Conservation (phyloP, 2,329 filamentous ascomycete species). For the Exophiala bonariae region DNA sequence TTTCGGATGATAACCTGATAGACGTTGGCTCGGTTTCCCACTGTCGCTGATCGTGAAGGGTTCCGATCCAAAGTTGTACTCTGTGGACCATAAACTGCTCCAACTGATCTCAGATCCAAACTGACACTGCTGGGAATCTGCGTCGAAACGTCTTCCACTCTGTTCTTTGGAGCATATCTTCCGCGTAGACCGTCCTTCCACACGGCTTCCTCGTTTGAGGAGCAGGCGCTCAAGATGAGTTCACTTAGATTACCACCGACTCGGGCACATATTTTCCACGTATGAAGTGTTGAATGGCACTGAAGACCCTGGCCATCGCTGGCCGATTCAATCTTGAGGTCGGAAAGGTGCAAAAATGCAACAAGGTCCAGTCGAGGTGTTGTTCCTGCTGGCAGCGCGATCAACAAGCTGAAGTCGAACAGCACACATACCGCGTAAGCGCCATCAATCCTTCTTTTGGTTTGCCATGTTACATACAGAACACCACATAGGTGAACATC, state of each 20-base stretch:
- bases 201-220: conserved; percentile 71
- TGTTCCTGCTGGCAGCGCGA: conserved; percentile 67
- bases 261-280: conserved; percentile 90
- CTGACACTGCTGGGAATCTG: conserved; percentile 64
- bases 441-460: conserved; percentile 65
- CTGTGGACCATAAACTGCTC: conserved; percentile 72
- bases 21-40: conserved; percentile 66
- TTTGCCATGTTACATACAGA: conserved; percentile 80
- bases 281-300: conserved; percentile 81
- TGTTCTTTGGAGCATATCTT: conserved; percentile 37
- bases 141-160: conserved; percentile 7
- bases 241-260: conserved; percentile 76
- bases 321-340: conserved; percentile 66
- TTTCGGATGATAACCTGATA: conserved; percentile 85
- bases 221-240: conserved; percentile 83
- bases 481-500: conserved; percentile 79
- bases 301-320: conserved; percentile 80
- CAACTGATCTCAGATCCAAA: conserved; percentile 71
- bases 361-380: conserved; percentile 70
- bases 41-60: conserved; percentile 72
- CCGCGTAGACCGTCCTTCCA: conserved; percentile 71
- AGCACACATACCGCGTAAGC: conserved; percentile 82
- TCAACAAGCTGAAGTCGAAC: conserved; percentile 76
- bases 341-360: conserved; percentile 69
- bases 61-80: conserved; percentile 45